Base-by-base conservation (phyloP, 768 basidiomycete species). In the Hypholoma sublateritium region DNA sequence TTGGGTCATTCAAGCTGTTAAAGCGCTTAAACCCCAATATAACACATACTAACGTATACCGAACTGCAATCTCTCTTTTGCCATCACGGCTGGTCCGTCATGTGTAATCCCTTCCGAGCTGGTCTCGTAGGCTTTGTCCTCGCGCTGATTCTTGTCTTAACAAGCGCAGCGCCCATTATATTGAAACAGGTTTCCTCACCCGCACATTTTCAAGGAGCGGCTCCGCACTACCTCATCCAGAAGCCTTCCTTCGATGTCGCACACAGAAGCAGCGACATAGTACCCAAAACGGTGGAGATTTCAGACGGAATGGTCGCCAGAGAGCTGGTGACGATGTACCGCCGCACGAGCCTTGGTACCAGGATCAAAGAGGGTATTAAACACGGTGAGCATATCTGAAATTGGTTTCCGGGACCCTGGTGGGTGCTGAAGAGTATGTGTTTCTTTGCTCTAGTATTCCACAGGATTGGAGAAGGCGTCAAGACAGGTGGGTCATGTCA, bases 51-150 rank as follows among this genome's bases (percentile, higher is more conserved):
- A 8, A 4, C 11, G 9, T 28, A 49, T 7, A 7, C 4, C 8
- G 45, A 21, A 12, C 16, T 2, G 5, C 17, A 25, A 14, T 34
- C 13, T 16, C 28, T 17, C 48, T 13, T 19, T 35, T 8, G 1
- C 28, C 28, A 5, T 5, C 39, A 42, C 51, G 51, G 51, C 51
- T 43, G 51, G 51, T 22, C 51, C 51, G 51, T 43, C 22, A 53
- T 53, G 50, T 41, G 25, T 4, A n/a, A 17, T 11, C 37, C 5
- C 37, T 16, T 39, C 11, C 51, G 41, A 53, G 51, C 51, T 17
- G 41, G 51, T 43, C 51, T 53, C 51, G 42, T 53, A 3, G 32
- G 16, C 22, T 21, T 51, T 34, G 1, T 51, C 50, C 14, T 51
- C 37, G 22, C 50, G 13, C 7, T 24, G 12, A 17, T 24, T 37